Conservation (phyloP, 176 grass and related monocot genomes). For the Oryza australiensis region DNA sequence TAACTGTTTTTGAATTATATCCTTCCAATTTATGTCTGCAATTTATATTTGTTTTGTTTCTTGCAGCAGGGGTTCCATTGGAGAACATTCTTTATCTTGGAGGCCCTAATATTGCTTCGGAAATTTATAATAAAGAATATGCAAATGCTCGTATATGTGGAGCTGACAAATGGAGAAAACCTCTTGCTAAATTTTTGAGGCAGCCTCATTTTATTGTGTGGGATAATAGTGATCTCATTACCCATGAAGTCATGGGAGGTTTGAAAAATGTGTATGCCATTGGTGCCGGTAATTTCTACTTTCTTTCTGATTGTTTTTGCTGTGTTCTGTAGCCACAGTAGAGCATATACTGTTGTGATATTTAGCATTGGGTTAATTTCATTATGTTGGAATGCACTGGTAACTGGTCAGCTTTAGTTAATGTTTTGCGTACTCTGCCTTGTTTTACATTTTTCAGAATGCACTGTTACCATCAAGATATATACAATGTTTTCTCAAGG, state of each 20-base stretch:
- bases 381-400: slow-evolving; percentile 7
- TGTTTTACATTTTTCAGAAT: background rate
- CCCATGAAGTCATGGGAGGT: slow-evolving; percentile 98
- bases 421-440: background rate
- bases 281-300: slow-evolving; percentile 74
- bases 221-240: slow-evolving; percentile 94
- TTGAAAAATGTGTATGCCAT: slow-evolving; percentile 99
- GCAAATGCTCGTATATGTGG: slow-evolving; percentile 96
- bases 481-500: background rate
- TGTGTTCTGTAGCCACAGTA: slow-evolving; percentile 13
- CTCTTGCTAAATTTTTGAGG: slow-evolving; percentile 94
- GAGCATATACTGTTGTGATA: background rate
- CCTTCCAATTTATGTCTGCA: background rate
- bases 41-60: slow-evolving; percentile 23
- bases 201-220: slow-evolving; percentile 99
- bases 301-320: slow-evolving; percentile 5
- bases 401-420: background rate
- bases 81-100: slow-evolving; percentile 99
- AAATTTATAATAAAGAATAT: slow-evolving; percentile 99
- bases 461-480: background rate
- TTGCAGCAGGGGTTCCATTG: slow-evolving; percentile 76
- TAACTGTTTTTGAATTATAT: background rate
- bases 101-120: slow-evolving; percentile 93
- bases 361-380: background rate
- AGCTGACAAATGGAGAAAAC: slow-evolving; percentile 94